Evolutionary conservation across 2,329 filamentous ascomycete genomes (phyloP), one percentile per base, ranked within the genome.

Genomic region (Fusarium sp.): DNA sequence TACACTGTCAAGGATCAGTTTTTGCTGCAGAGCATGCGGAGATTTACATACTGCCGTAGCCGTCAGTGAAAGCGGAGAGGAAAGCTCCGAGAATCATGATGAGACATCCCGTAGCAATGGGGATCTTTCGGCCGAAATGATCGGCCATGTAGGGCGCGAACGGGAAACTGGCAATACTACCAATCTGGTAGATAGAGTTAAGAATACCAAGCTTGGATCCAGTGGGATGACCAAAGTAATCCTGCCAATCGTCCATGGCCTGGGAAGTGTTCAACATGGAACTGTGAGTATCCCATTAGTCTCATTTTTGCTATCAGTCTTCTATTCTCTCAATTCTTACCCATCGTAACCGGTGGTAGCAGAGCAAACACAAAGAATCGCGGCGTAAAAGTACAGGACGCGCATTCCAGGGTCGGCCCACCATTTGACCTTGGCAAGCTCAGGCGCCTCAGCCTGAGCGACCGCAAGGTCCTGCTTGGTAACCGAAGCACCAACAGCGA

Each of bases 321-420:
- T 28, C 28, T 5, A 28, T 5, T 27, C 3, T 20, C 16, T 18
- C 14, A 34, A 16, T 16, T 34, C 62, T 67, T 66, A 66, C 63
- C 87, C 86, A 78, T 90, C 88, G 74, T 89, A 89, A 55, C 87
- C 87, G 5, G 87, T 89, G 21, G 87, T 89, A 45, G 87, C 87
- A 34, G 87, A 89, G 18, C 77, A 87, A 86, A 90, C 81, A 60
- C 89, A 83, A 10, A 82, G 79, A 64, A 81, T 82, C 74, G 83
- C 82, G 56, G 81, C 81, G 74, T 89, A 89, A 11, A 89, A 66
- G 50, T 64, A 64, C 37, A 64, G 82, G 74, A 82, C 84, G 55
- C 87, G 81, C 61, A 89, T 78, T 72, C 87, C 85, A 30, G 86
- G 86, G 63, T 89, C 85, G 71, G 79, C 81, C 66, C 81, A 84